Percentiles rank a stretch among this genome's conserved stretches.
Evolutionary conservation across 2,329 filamentous ascomycete genomes (phyloP).

Genomic region (Gnomoniopsis sp.): DNA sequence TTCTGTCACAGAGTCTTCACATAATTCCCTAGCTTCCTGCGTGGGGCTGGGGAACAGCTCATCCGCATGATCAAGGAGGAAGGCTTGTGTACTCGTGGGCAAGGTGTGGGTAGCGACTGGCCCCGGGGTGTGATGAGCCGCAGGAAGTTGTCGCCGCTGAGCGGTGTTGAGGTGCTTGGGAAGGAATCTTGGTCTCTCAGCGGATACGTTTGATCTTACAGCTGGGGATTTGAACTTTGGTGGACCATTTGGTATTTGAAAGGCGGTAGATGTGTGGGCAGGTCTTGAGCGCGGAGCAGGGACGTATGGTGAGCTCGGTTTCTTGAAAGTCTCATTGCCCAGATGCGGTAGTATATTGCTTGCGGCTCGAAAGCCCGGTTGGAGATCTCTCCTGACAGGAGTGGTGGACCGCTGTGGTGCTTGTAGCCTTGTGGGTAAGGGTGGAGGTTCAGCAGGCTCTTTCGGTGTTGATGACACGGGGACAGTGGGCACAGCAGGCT

Average conservation of each 20-base stretch:
- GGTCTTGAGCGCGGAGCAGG: not conserved
- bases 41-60: slow-evolving; percentile 55
- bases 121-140: too few relatives aligned
- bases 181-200: slow-evolving; percentile 9
- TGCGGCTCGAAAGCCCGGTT: not conserved
- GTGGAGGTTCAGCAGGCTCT: not conserved
- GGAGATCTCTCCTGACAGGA: not conserved
- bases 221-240: slow-evolving; percentile 7
- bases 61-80: slow-evolving; percentile 46
- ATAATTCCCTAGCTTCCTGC: slow-evolving; percentile 51
- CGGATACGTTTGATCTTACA: not conserved
- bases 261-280: not conserved
- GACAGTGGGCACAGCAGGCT: not conserved
- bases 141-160: not conserved
- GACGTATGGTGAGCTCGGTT: not conserved
- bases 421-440: not conserved
- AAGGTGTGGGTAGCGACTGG: too few relatives aligned
- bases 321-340: slow-evolving; percentile 5
- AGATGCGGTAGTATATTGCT: not conserved
- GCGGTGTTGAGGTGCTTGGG: slow-evolving; percentile 3
- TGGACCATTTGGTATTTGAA: not conserved
- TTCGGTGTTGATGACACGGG: not conserved
- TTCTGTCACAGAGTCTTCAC: slow-evolving; percentile 31
- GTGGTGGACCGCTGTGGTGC: not conserved
- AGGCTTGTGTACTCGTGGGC: slow-evolving; percentile 48